Evolutionary conservation across 495 filamentous ascomycete species (phyloP).

Genomic region (Aspergillus wentii): DNA sequence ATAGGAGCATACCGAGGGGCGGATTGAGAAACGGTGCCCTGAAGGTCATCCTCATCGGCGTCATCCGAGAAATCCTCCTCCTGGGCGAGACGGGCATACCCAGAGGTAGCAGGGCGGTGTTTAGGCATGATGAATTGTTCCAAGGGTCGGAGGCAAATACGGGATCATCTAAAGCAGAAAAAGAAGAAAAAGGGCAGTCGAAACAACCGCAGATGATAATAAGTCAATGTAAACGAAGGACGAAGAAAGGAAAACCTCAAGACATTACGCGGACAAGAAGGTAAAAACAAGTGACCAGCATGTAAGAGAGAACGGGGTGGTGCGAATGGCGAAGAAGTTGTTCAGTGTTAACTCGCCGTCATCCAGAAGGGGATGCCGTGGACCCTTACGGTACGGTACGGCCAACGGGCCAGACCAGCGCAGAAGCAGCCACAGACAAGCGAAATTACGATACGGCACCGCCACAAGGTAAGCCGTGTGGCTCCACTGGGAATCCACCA

Average conservation of each 20-base stretch:
- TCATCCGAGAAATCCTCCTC: slow-evolving; percentile 75
- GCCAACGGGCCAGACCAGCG: too few relatives aligned
- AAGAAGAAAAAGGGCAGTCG: background rate
- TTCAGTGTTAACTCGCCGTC: too few relatives aligned
- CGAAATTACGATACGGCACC: background rate
- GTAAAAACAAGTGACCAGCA: too few relatives aligned
- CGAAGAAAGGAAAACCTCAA: background rate
- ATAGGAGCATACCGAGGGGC: slow-evolving; percentile 67
- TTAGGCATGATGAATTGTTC: slow-evolving; percentile 40
- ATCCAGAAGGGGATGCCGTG: too few relatives aligned
- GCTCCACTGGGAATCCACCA: background rate
- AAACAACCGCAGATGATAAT: background rate
- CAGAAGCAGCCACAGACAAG: background rate
- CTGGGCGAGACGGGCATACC: slow-evolving; percentile 88
- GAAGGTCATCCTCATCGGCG: slow-evolving; percentile 62
- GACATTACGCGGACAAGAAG: background rate
- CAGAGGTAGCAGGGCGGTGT: slow-evolving; percentile 70
- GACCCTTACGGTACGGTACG: too few relatives aligned
- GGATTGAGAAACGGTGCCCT: slow-evolving; percentile 53
- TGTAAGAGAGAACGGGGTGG: too few relatives aligned
- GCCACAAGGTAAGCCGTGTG: background rate
- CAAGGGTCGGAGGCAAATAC: background rate
- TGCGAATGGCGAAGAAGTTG: too few relatives aligned
- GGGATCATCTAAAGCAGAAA: background rate
- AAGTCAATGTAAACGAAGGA: background rate